Evolutionary conservation across 768 basidiomycete species (phyloP), one percentile per base, ranked within the genome.

Genomic region (Tricholoma hemisulphureum): DNA sequence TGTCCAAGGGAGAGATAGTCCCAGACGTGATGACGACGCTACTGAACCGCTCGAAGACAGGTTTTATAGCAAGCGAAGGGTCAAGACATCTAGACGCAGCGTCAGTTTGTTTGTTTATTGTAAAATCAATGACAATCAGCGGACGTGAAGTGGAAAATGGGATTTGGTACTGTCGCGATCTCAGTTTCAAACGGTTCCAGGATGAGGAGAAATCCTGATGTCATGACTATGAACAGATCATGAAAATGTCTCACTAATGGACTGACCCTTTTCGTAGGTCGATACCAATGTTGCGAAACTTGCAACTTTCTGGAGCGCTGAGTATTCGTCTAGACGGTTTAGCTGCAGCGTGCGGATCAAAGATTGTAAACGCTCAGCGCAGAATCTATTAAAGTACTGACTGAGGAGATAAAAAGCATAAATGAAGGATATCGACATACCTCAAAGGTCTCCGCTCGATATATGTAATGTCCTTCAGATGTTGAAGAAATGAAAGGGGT

Each of bases 121-220:
- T 35, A 52, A 53, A 49, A 28, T 24, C 45, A 24, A 46, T 53
- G 37, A 45, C 24, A 35, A 55, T 60, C 28, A 55, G 67, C 79
- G n/a, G 46, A 97, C 93, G 92, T 94, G 70, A 98, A 89, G 71
- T 98, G 97, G 71, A 99, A 98, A 35, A 99, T 87, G 1, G 97
- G 97, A 74, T 99, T 99, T 14, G 97, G 96, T 5, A 98, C 95
- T 1, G 96, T 98, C 13, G 97, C 95, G 71, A 91, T 95, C 55
- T 99, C 97, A 4, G 97, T 98, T 74, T 99, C 97, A 65, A 95
- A 99, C 0, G 97, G 97, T 68, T 99, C 97, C 16, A 99, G 80
- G 57, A 99, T 98, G 52, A 99, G 87, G 18, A 98, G 76, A 73
- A 99, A 99, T 4, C 97, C 96, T 95, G 53, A 55, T 24, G 18